A percentile compares a stretch with the other conserved stretches of the same genome.
These are phyloP conservation scores for Phytophthora pistaciae DNA, from an alignment of 352 stramenopile species.

Conservation along the genomic window DNA sequence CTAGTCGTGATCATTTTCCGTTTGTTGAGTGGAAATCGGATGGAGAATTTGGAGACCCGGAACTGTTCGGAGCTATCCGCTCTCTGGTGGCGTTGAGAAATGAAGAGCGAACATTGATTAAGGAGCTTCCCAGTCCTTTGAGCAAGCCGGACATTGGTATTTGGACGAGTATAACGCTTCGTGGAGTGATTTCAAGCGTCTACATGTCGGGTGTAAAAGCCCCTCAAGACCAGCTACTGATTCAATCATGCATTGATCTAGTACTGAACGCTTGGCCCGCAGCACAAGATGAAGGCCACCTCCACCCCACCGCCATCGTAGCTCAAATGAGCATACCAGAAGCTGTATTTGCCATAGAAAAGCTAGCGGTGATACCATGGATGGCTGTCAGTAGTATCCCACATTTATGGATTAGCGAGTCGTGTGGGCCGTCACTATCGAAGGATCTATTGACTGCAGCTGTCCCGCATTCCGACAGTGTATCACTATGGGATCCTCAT, in stretches of 20 bases:
- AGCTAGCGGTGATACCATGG: conserved; percentile 35
- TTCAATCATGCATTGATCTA: conserved; percentile 39
- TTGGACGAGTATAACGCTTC: conserved; percentile 24
- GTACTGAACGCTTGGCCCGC: conserved; percentile 26
- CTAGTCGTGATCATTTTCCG: conserved; percentile 31
- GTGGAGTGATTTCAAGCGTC: conserved; percentile 32
- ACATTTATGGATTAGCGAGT: conserved; percentile 26
- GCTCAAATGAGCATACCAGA: conserved; percentile 33
- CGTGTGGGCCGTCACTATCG: conserved; percentile 4
- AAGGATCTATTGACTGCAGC: conserved; percentile 6
- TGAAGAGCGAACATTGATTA: conserved; percentile 1
- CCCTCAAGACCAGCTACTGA: conserved; percentile 29
- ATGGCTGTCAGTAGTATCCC: conserved; percentile 12
- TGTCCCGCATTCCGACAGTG: conserved; percentile 1
- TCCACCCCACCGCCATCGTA: conserved; percentile 1
- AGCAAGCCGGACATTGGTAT: not conserved
- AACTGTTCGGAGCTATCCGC: conserved; percentile 7
- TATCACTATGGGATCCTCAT: conserved; percentile 24
- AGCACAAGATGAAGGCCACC: not conserved
- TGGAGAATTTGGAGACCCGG: conserved; percentile 37
- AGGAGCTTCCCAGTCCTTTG: conserved; percentile 1
- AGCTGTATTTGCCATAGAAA: conserved; percentile 13
- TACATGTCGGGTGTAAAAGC: conserved; percentile 38
- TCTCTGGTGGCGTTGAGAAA: conserved; percentile 14
- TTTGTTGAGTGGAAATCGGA: conserved; percentile 33